Conservation (phyloP, 108 stramenopile species). For the Cyclotella baltica region DNA sequence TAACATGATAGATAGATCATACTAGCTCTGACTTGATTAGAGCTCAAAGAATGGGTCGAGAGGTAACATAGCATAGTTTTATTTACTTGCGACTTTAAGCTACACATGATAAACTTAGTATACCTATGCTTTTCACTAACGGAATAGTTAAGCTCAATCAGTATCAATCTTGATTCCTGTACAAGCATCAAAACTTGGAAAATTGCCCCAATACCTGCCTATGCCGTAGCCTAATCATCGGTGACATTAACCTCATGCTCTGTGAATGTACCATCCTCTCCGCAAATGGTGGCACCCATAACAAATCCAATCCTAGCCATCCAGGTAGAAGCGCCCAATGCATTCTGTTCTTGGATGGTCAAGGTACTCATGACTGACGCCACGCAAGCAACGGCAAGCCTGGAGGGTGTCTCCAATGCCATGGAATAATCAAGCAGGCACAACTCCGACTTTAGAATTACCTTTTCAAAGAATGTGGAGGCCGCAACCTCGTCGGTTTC, state of each 20-base stretch:
- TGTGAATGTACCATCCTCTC: too few species aligned
- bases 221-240: neutral
- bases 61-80: too few species aligned
- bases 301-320: neutral
- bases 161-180: too few species aligned
- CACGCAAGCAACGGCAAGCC: neutral
- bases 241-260: neutral
- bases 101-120: too few species aligned
- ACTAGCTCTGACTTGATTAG: too few species aligned
- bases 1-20: too few species aligned
- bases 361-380: neutral
- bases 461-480: neutral
- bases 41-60: too few species aligned
- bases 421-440: neutral
- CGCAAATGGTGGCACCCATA: neutral
- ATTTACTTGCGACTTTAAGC: too few species aligned
- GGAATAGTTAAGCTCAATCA: too few species aligned
- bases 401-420: neutral
- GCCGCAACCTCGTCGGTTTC: neutral
- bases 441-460: neutral
- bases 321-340: neutral
- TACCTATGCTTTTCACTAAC: too few species aligned
- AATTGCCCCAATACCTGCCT: too few species aligned
- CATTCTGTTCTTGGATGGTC: neutral
- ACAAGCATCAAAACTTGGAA: too few species aligned